Evolutionary conservation across 345 rosid species (phyloP).

Genomic region (Linum lewisii): DNA sequence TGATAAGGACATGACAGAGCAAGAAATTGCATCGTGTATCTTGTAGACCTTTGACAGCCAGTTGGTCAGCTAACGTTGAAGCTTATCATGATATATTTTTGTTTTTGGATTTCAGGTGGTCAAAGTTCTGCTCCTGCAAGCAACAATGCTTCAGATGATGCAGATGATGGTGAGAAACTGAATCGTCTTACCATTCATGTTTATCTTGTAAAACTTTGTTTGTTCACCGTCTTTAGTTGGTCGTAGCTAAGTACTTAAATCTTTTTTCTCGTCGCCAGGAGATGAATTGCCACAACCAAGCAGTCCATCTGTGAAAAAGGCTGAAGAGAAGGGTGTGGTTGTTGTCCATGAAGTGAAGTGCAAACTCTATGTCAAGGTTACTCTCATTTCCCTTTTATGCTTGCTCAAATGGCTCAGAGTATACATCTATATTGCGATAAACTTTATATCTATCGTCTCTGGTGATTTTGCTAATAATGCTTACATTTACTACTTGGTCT

Average conservation of each 20-base stretch:
- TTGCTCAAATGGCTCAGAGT: not conserved
- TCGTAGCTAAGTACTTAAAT: not conserved
- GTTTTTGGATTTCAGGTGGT: conserved; percentile 27
- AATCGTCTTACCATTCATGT: not conserved
- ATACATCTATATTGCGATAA: not conserved
- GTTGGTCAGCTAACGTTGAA: conserved; percentile 5
- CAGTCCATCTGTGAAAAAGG: conserved; percentile 87
- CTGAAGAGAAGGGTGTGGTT: conserved; percentile 72
- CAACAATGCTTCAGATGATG: conserved; percentile 32
- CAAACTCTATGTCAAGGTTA: conserved; percentile 92
- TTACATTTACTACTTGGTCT: not conserved
- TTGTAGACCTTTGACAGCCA: not conserved
- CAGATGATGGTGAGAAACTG: conserved; percentile 38
- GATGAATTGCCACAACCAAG: conserved; percentile 68
- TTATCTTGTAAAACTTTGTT: not conserved
- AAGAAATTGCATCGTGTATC: not conserved
- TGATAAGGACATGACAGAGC: too few species aligned
- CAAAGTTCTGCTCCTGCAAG: conserved; percentile 26
- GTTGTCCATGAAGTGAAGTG: conserved; percentile 93
- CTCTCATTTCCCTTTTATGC: conserved; percentile 1
- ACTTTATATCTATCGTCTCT: not conserved
- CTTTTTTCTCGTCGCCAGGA: conserved; percentile 28
- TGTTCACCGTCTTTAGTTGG: not conserved
- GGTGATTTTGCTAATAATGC: not conserved
- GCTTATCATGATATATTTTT: conserved; percentile 8